Percentiles rank a stretch among this genome's conserved stretches.
Evolutionary conservation across 495 filamentous ascomycete species (phyloP).

Genomic region (Cladorrhinum samala): DNA sequence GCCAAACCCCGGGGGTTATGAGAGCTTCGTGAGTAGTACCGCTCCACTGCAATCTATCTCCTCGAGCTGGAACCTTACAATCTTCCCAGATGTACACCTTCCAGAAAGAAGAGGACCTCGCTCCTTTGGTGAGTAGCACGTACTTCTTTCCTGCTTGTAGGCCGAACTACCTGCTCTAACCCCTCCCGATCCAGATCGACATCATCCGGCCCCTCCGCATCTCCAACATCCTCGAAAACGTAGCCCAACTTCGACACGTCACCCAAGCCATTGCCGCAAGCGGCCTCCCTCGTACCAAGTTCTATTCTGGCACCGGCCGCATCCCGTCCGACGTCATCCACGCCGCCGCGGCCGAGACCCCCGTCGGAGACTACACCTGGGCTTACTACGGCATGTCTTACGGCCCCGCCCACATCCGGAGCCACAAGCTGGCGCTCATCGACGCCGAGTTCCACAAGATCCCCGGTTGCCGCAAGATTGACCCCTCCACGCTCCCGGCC

Average conservation of each 20-base stretch:
- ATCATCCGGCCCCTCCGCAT: constrained; percentile 48
- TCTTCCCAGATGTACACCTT: constrained; percentile 51
- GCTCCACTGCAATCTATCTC: constrained; percentile 5
- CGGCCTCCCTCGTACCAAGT: constrained; percentile 39
- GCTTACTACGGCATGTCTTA: constrained; percentile 52
- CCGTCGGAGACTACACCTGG: constrained; percentile 44
- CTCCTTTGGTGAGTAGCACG: constrained; percentile 24
- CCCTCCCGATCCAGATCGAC: constrained; percentile 22
- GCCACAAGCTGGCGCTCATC: constrained; percentile 39
- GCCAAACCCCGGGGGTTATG: constrained; percentile 47
- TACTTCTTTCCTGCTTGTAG: neutral
- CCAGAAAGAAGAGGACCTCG: constrained; percentile 46
- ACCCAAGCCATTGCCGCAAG: constrained; percentile 42
- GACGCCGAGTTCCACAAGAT: constrained; percentile 42
- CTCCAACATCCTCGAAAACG: constrained; percentile 49
- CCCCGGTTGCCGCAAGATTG: constrained; percentile 42
- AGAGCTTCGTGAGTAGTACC: constrained; percentile 40
- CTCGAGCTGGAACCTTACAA: no score
- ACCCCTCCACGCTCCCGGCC: constrained; percentile 32
- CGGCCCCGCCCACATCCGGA: constrained; percentile 39
- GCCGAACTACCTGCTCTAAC: no score
- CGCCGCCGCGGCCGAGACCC: constrained; percentile 30
- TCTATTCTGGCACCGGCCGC: constrained; percentile 34
- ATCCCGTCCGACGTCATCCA: constrained; percentile 35
- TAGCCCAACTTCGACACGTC: constrained; percentile 50